Percentiles rank a stretch among this genome's conserved stretches.
Evolutionary conservation across 2,329 filamentous ascomycete species (phyloP).

Genomic region (Boeremia exigua): DNA sequence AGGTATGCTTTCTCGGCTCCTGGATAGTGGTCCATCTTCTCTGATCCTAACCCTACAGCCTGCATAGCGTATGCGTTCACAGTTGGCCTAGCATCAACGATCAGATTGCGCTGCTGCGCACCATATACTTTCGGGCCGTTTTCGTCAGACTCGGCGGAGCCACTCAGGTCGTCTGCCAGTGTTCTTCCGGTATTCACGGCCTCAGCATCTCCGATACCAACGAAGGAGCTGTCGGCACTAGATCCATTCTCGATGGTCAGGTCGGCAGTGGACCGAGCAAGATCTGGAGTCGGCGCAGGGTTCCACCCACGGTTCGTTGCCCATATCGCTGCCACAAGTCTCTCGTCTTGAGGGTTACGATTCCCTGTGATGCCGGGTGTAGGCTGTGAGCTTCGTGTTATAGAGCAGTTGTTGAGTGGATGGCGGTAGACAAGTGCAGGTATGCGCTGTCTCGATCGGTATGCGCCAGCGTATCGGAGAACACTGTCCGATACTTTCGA

Average conservation of each 20-base stretch:
- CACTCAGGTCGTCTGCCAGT: conserved; percentile 36
- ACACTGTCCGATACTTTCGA: conserved; percentile 94
- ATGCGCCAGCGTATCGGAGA: conserved; percentile 88
- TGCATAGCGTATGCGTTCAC: conserved; percentile 96
- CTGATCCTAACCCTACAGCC: conserved; percentile 88
- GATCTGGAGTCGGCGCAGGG: conserved; percentile 26
- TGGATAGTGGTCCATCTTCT: conserved; percentile 97
- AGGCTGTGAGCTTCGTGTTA: conserved; percentile 93
- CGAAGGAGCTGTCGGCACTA: conserved; percentile 44
- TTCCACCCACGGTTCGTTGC: conserved; percentile 62
- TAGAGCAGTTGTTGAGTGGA: conserved; percentile 94
- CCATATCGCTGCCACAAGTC: conserved; percentile 90
- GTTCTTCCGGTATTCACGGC: conserved; percentile 21
- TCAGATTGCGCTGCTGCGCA: conserved; percentile 90
- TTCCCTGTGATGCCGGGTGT: conserved; percentile 85
- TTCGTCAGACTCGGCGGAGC: conserved; percentile 46
- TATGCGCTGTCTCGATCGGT: conserved; percentile 87
- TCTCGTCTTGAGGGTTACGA: conserved; percentile 94
- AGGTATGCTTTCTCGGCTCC: conserved; percentile 90
- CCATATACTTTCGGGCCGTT: conserved; percentile 70
- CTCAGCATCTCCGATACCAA: conserved; percentile 38
- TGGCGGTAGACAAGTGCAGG: conserved; percentile 94
- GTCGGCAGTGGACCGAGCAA: conserved; percentile 35
- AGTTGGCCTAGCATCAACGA: conserved; percentile 92
- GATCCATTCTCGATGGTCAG: conserved; percentile 43